A percentile compares a stretch with the other conserved stretches of the same genome.
Conservation (phyloP, 805 yeast species). For the Metschnikowia corniflorae region DNA sequence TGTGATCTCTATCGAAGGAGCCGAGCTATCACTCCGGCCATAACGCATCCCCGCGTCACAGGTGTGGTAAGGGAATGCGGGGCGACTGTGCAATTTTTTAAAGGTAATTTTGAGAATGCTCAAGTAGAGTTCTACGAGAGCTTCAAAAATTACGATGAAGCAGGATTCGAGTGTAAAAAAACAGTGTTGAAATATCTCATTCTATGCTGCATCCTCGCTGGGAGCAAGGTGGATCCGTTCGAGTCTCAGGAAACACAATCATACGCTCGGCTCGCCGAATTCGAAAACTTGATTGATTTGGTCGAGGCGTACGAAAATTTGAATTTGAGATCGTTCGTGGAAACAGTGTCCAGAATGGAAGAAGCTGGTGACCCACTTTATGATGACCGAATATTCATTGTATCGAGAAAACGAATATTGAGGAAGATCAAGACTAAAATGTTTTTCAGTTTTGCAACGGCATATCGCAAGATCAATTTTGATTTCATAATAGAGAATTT, state of each 20-base stretch:
- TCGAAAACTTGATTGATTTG: constrained; percentile 22
- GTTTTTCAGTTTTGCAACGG: constrained; percentile 26
- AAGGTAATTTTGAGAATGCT: constrained; percentile 56
- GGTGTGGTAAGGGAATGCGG: constrained; percentile 79
- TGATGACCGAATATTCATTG: constrained; percentile 28
- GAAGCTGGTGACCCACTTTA: constrained; percentile 23
- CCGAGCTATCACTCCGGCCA: constrained; percentile 48
- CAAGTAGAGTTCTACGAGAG: constrained; percentile 58
- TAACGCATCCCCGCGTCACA: constrained; percentile 70
- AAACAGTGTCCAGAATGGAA: constrained; percentile 18
- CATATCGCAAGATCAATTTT: constrained; percentile 30
- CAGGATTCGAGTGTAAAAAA: constrained; percentile 46
- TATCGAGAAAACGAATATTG: constrained; percentile 26
- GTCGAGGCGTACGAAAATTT: constrained; percentile 31
- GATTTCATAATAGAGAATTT: constrained; percentile 24
- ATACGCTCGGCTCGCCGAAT: constrained; percentile 31
- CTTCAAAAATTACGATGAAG: constrained; percentile 43
- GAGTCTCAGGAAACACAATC: constrained; percentile 69
- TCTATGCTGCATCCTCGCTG: constrained; percentile 58
- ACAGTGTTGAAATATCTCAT: constrained; percentile 59
- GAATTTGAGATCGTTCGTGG: constrained; percentile 22
- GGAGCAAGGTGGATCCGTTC: constrained; percentile 65
- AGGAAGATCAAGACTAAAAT: constrained; percentile 31
- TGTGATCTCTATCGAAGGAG: constrained; percentile 47
- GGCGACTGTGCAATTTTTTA: constrained; percentile 62